Evolutionary conservation across 202 grass and related monocot genomes (phyloP), one percentile per base, ranked within the genome.

Genomic region (Setaria viridis): DNA sequence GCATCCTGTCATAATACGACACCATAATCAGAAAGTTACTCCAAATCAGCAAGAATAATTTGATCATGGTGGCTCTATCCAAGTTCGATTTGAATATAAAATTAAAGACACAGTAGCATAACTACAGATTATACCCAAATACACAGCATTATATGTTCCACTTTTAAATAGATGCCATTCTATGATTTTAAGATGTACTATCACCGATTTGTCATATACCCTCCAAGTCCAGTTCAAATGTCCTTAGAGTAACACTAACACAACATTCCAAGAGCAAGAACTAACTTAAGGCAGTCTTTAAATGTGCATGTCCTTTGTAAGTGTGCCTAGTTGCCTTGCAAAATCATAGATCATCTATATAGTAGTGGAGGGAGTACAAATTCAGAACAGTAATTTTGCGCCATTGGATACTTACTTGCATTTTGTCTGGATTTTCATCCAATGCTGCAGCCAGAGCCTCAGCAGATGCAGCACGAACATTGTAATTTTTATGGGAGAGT

Each of bases 361-460:
- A 30, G 64, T 42, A 45, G 20, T 3, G 7, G 50, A 59, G 17
- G 2, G 29, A 46, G 29, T 62, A 33, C 15, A 49, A 65, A 86
- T 75, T 55, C 68, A 85, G 47, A 88, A 43, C 19, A 63, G 48
- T n/a, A 64, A 83, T 65, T 45, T 55, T 70, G 41, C 3, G 13
- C 32, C 51, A 77, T 34, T 60, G 19, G 57, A 87, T 45, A 90
- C 82, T 81, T 90, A 96, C 96, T 90, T 95, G 93, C 78, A 95
- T 96, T 81, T 92, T 95, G 46, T 89, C 90, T 58, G 82, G 90
- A 78, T 90, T 88, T 94, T 99, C 96, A 88, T 99, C 93, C 88
- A 99, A 85, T 13, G 94, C 91, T 43, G 93, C 96, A 84, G 96
- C 90, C 86, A 99, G 82, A 86, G 96, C 93, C 87, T 99, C 96